Evolutionary conservation across 306 rosid genomes (phyloP).

Genomic region (Inga laurina): DNA sequence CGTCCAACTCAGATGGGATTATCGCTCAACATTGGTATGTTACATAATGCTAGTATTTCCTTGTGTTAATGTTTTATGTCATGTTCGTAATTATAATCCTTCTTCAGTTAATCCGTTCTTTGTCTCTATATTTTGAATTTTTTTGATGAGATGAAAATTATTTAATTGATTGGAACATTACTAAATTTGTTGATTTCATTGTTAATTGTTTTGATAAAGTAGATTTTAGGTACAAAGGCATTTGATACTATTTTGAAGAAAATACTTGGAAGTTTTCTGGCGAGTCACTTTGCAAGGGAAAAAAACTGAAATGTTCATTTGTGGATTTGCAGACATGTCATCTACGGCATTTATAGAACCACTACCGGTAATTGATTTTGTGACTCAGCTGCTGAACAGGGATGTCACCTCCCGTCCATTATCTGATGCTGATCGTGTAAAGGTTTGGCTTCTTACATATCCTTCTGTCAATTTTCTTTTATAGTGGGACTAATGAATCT

Average conservation of each 20-base stretch:
- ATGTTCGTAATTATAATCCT: neutral
- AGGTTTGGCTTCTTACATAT: conserved; percentile 53
- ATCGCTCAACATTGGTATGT: conserved; percentile 81
- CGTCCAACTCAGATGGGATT: conserved; percentile 99
- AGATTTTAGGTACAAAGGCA: neutral
- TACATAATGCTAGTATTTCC: neutral
- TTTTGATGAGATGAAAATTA: neutral
- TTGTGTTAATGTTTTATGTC: neutral
- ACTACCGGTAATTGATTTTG: conserved; percentile 88
- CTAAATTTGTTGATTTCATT: neutral
- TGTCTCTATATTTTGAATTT: neutral
- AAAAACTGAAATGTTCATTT: neutral
- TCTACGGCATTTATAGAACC: conserved; percentile 97
- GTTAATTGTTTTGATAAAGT: conserved; percentile 14
- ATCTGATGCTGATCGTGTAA: conserved; percentile 89
- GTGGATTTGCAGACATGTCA: conserved; percentile 79
- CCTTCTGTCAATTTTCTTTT: neutral
- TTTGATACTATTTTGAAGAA: neutral
- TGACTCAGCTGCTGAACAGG: conserved; percentile 73
- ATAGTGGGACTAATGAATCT: neutral
- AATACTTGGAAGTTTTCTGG: neutral
- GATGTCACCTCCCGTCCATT: conserved; percentile 78
- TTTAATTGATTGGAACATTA: neutral
- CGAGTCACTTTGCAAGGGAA: neutral
- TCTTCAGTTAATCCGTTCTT: neutral